phyloP scores from a whole-genome alignment of 495 filamentous ascomycete genomes.

The Pyrenula aspistea region DNA sequence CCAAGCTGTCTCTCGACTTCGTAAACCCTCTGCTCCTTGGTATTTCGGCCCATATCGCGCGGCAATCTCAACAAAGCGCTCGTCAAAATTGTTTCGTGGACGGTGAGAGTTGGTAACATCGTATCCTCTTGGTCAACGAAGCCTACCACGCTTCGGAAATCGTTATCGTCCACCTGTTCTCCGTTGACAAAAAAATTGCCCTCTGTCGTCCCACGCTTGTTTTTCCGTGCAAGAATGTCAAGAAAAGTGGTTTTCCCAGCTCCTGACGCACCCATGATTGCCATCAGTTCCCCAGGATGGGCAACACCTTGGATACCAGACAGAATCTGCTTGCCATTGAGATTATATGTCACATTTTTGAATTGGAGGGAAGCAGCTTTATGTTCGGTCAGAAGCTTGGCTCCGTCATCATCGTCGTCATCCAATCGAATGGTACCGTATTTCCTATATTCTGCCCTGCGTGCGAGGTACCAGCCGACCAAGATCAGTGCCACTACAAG shows the following conservation, averaged over 20 bases:
- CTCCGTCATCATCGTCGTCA: slow-evolving; percentile 80
- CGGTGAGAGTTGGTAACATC: slow-evolving; percentile 92
- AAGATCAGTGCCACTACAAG: slow-evolving; percentile 82
- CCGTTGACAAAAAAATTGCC: slow-evolving; percentile 93
- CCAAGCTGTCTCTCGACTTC: slow-evolving; percentile 95
- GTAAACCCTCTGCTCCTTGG: slow-evolving; percentile 79
- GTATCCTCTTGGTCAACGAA: slow-evolving; percentile 98
- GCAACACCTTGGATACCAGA: slow-evolving; percentile 70
- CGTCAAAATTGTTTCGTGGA: slow-evolving; percentile 94
- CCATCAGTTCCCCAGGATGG: slow-evolving; percentile 80
- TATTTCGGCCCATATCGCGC: slow-evolving; percentile 70
- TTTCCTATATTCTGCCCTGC: slow-evolving; percentile 47
- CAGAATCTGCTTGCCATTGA: slow-evolving; percentile 83
- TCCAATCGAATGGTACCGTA: slow-evolving; percentile 65
- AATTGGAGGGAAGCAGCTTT: slow-evolving; percentile 84
- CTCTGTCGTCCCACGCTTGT: slow-evolving; percentile 70
- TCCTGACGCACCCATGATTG: slow-evolving; percentile 96
- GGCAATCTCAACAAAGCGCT: slow-evolving; percentile 86
- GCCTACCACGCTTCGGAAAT: slow-evolving; percentile 83
- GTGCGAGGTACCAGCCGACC: slow-evolving; percentile 77
- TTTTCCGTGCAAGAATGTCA: slow-evolving; percentile 94
- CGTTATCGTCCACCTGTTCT: slow-evolving; percentile 71
- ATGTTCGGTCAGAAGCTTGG: slow-evolving; percentile 78
- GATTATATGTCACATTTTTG: slow-evolving; percentile 71
- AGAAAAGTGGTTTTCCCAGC: slow-evolving; percentile 97